A percentile compares a stretch with the other conserved stretches of the same genome.
Evolutionary conservation across 352 stramenopile genomes (phyloP).

Genomic region (Globisporangium camurandrum): DNA sequence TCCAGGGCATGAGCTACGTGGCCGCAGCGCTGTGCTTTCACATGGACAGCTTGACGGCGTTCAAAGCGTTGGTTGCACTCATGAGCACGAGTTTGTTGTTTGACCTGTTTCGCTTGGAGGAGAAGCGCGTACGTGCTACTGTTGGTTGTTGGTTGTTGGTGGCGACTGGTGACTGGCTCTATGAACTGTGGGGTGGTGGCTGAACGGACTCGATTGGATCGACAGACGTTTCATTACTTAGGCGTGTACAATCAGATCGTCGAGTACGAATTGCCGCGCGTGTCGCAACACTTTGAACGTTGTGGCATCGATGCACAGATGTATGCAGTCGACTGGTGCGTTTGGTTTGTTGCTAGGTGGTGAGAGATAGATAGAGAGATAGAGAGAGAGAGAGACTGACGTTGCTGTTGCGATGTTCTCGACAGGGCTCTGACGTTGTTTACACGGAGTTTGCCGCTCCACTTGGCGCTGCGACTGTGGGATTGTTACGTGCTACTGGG

Average conservation of each 20-base stretch:
- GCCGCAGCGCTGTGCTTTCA: constrained; percentile 78
- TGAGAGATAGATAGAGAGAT: no score
- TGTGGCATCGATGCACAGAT: constrained; percentile 78
- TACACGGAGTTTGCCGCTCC: constrained; percentile 61
- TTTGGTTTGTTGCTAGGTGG: background rate
- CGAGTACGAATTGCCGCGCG: constrained; percentile 61
- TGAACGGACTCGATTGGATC: constrained; percentile 1
- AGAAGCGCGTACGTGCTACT: constrained; percentile 47
- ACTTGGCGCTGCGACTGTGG: constrained; percentile 71
- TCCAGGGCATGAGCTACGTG: constrained; percentile 87
- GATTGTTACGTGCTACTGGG: constrained; percentile 77
- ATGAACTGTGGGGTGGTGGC: constrained; percentile 2
- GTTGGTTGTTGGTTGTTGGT: no score
- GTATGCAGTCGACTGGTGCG: constrained; percentile 83
- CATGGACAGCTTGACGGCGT: constrained; percentile 84
- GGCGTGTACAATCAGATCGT: constrained; percentile 70
- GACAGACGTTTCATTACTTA: constrained; percentile 83
- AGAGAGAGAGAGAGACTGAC: background rate
- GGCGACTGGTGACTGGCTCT: no score
- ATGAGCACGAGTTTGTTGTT: constrained; percentile 84
- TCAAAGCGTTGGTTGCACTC: constrained; percentile 74
- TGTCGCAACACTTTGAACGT: constrained; percentile 61
- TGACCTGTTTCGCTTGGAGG: constrained; percentile 82
- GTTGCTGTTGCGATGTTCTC: background rate
- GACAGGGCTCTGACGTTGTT: constrained; percentile 74